Evolutionary conservation across 225 moss, liverwort and hornwort species (phyloP).

Genomic region (Sphagnum contortum): DNA sequence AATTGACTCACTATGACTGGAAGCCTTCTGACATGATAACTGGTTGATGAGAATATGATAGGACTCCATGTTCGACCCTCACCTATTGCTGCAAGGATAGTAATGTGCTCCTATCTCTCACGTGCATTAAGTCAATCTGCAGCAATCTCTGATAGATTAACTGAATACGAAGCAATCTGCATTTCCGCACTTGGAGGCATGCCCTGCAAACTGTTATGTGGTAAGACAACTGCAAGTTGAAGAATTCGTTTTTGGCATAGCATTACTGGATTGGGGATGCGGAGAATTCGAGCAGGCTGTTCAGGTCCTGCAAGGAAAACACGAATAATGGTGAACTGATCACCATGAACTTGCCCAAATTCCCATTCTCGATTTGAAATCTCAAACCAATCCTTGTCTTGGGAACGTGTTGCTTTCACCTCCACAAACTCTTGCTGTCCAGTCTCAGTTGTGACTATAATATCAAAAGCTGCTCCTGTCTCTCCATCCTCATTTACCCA

Average conservation of each 20-base stretch:
- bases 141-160: no score
- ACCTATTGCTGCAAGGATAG: no score
- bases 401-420: conserved; percentile 79
- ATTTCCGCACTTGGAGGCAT: background rate
- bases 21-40: no score
- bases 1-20: no score
- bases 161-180: background rate
- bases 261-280: conserved; percentile 75
- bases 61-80: no score
- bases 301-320: conserved; percentile 45
- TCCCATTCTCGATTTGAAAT: conserved; percentile 90
- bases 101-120: no score
- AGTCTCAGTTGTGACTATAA: conserved; percentile 43
- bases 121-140: no score
- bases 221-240: conserved; percentile 82
- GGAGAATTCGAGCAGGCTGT: conserved; percentile 42
- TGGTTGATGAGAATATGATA: no score
- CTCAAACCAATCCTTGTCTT: conserved; percentile 93
- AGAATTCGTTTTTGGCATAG: conserved; percentile 67
- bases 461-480: conserved; percentile 85
- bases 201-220: conserved; percentile 14
- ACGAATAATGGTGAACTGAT: conserved; percentile 65
- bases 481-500: conserved; percentile 86
- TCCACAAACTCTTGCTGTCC: conserved; percentile 77
- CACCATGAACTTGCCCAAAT: conserved; percentile 58